These are phyloP conservation scores for Aspergillus sp. DNA, from an alignment of 2,329 filamentous ascomycete species.

Conservation along the genomic window DNA sequence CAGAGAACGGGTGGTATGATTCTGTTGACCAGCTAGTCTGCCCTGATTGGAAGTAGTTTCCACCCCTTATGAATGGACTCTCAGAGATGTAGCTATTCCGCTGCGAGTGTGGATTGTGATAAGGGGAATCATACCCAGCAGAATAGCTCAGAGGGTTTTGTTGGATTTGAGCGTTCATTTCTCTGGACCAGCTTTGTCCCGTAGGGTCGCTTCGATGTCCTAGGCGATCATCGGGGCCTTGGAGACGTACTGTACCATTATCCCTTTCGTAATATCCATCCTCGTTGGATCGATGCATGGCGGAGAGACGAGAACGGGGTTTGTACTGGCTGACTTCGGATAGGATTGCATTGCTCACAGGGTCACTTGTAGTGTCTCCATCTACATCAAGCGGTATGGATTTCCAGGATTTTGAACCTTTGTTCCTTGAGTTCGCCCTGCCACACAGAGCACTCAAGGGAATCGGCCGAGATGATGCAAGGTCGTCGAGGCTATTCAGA, in stretches of 20 bases:
- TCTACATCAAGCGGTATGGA: constrained; percentile 7
- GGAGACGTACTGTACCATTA: background rate
- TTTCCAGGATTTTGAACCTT: constrained; percentile 14
- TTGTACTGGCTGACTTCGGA: constrained; percentile 1
- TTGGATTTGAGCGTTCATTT: constrained; percentile 2
- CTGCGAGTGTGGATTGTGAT: constrained; percentile 2
- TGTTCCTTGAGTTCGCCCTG: constrained; percentile 12
- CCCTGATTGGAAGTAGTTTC: background rate
- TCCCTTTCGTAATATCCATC: background rate
- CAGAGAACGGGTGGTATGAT: too few species aligned
- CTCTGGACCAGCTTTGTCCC: constrained; percentile 5
- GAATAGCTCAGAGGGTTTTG: constrained; percentile 16
- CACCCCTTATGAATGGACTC: constrained; percentile 3
- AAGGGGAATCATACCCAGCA: background rate
- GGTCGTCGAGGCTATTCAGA: constrained; percentile 13
- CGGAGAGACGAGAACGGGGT: constrained; percentile 6
- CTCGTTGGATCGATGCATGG: constrained; percentile 1
- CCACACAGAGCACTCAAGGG: constrained; percentile 15
- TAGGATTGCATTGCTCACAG: background rate
- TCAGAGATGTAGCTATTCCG: constrained; percentile 1
- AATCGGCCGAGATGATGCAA: constrained; percentile 20
- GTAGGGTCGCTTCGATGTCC: background rate
- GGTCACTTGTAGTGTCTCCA: background rate
- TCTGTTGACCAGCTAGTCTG: constrained; percentile 1
- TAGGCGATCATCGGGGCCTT: constrained; percentile 2